Conservation (phyloP, 345 rosid genomes). For the Ceriops zippeliana region DNA sequence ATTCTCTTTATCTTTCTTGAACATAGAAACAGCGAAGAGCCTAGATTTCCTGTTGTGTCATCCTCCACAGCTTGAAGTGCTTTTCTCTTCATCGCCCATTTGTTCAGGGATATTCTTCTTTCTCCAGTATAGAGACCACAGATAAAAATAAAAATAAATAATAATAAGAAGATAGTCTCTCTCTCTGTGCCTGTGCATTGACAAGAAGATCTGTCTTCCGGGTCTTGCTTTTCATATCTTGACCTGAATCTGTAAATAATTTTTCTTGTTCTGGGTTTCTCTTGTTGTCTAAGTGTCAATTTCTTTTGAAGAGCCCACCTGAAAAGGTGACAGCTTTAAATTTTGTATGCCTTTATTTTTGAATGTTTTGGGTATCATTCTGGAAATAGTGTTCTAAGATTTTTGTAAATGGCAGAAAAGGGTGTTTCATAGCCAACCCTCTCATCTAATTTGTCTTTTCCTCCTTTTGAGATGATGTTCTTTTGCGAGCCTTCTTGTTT, state of each 20-base stretch:
- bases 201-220: conserved; percentile 14
- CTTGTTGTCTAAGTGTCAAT: neutral
- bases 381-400: conserved; percentile 1
- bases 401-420: neutral
- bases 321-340: conserved; percentile 5
- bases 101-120: neutral
- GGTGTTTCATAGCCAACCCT: conserved; percentile 10
- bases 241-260: neutral
- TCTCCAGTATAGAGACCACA: neutral
- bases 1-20: too few relatives aligned
- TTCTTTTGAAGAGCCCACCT: neutral
- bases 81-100: conserved; percentile 7
- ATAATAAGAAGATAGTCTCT: neutral
- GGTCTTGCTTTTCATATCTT: conserved; percentile 17
- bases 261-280: conserved; percentile 7
- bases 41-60: too few relatives aligned
- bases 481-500: conserved; percentile 1
- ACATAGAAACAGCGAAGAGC: too few relatives aligned
- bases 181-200: conserved; percentile 4
- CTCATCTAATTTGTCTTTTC: conserved; percentile 8
- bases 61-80: neutral
- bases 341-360: neutral
- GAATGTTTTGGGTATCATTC: neutral
- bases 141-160: neutral
- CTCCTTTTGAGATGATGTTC: neutral